Conservation (phyloP, 768 basidiomycete genomes). For the Crepidotus variabilis region DNA sequence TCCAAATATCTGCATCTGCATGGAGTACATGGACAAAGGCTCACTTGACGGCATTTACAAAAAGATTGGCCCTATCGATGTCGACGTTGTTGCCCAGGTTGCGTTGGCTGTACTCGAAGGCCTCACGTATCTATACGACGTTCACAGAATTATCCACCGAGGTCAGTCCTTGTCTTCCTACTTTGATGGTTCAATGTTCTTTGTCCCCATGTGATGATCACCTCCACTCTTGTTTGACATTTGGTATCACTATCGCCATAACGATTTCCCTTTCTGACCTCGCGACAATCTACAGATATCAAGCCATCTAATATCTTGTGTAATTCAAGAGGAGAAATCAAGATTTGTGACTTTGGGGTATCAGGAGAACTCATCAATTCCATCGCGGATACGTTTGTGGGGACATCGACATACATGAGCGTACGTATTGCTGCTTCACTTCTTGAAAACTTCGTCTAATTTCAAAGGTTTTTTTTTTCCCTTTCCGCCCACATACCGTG, state of each 20-base stretch:
- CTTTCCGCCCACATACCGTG: slow-evolving; percentile 3
- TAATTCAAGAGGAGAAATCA: slow-evolving; percentile 94
- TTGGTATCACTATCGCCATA: slow-evolving; percentile 14
- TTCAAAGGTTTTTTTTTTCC: not conserved
- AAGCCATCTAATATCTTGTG: slow-evolving; percentile 97
- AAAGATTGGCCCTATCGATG: slow-evolving; percentile 89
- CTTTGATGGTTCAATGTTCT: not conserved
- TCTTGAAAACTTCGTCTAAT: not conserved
- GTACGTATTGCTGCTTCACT: slow-evolving; percentile 46
- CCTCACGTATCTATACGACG: slow-evolving; percentile 95
- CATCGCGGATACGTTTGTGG: slow-evolving; percentile 98
- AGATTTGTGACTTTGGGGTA: slow-evolving; percentile 99
- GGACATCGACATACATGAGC: slow-evolving; percentile 99
- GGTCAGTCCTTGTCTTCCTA: slow-evolving; percentile 49
- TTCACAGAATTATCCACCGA: slow-evolving; percentile 96
- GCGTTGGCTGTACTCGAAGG: slow-evolving; percentile 95
- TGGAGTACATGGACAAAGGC: slow-evolving; percentile 95
- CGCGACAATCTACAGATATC: slow-evolving; percentile 64
- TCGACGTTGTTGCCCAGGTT: slow-evolving; percentile 89
- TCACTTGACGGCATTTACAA: slow-evolving; percentile 95
- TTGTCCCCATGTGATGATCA: slow-evolving; percentile 16
- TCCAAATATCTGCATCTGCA: slow-evolving; percentile 98
- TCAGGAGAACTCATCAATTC: slow-evolving; percentile 99
- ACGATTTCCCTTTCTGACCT: slow-evolving; percentile 17
- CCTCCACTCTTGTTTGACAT: not conserved